Conservation (phyloP, 1,139 yeast genomes). For the Debaryomyces sp. region DNA sequence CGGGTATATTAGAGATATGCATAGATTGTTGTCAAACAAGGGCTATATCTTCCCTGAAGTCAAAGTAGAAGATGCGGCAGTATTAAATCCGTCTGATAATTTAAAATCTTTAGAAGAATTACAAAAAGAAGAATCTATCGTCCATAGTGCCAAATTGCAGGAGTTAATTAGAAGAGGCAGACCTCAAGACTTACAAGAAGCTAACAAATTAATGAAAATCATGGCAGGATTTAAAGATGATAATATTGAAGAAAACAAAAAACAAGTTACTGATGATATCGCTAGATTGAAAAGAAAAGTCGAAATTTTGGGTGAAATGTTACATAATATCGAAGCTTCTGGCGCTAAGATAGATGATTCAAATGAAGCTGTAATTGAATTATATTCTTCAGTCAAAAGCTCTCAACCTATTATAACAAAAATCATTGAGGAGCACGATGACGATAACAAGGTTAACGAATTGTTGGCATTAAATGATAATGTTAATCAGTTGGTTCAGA, state of each 20-base stretch:
- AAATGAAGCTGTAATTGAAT: constrained; percentile 76
- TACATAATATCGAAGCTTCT: constrained; percentile 55
- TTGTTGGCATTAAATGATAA: constrained; percentile 74
- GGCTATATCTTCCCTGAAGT: constrained; percentile 93
- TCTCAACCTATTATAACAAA: constrained; percentile 88
- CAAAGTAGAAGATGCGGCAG: constrained; percentile 89
- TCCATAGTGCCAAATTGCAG: constrained; percentile 93
- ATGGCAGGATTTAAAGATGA: constrained; percentile 98
- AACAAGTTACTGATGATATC: constrained; percentile 81
- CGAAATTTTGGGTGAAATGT: constrained; percentile 90
- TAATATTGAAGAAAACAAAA: constrained; percentile 64
- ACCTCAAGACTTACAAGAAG: constrained; percentile 94
- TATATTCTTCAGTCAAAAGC: constrained; percentile 76
- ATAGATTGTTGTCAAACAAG: constrained; percentile 80
- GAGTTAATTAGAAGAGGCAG: constrained; percentile 94
- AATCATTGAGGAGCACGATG: constrained; percentile 68
- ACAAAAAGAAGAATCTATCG: constrained; percentile 89
- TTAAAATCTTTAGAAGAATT: constrained; percentile 88
- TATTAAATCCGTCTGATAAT: constrained; percentile 87
- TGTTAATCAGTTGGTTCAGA: constrained; percentile 68
- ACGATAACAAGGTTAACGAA: constrained; percentile 67
- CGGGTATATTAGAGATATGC: constrained; percentile 94
- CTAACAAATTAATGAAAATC: constrained; percentile 93
- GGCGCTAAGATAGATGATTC: constrained; percentile 51
- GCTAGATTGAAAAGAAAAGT: constrained; percentile 85